Conservation (phyloP, 1,284 basidiomycete genomes). For the Cryptococcus depauperatus region DNA sequence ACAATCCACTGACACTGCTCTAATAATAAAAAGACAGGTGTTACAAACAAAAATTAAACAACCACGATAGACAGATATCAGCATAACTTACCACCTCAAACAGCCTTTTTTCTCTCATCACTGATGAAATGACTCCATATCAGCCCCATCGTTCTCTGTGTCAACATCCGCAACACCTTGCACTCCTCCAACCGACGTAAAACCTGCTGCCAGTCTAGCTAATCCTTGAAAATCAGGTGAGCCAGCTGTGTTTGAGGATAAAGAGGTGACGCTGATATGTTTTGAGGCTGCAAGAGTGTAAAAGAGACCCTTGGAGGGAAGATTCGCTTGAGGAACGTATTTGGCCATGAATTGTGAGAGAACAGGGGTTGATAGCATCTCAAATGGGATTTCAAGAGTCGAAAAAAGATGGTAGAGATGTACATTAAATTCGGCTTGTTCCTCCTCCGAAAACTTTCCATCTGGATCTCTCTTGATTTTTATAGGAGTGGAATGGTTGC, state of each 20-base stretch:
- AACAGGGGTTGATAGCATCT: neutral
- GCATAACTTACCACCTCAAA: no score
- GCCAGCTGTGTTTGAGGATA: neutral
- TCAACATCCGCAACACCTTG: neutral
- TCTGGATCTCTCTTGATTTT: neutral
- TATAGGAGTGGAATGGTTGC: neutral
- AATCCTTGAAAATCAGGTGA: slow-evolving; percentile 2
- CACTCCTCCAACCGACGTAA: neutral
- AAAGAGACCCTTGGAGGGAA: neutral
- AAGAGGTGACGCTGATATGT: neutral
- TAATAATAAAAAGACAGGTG: no score
- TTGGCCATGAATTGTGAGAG: neutral
- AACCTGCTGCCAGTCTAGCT: slow-evolving; percentile 1
- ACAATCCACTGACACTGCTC: no score
- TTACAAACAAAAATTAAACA: no score
- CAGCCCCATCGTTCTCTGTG: neutral
- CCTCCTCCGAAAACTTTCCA: neutral
- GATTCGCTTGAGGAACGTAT: neutral
- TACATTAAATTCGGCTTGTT: slow-evolving; percentile 3
- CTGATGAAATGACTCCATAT: neutral
- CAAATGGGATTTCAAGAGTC: slow-evolving; percentile 1
- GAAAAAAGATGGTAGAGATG: slow-evolving; percentile 2
- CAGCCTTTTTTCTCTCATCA: no score
- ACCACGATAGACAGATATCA: no score
- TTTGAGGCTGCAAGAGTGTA: slow-evolving; percentile 1